phyloP scores from a whole-genome alignment of 352 stramenopile genomes.

The Phytophthora sp. region DNA sequence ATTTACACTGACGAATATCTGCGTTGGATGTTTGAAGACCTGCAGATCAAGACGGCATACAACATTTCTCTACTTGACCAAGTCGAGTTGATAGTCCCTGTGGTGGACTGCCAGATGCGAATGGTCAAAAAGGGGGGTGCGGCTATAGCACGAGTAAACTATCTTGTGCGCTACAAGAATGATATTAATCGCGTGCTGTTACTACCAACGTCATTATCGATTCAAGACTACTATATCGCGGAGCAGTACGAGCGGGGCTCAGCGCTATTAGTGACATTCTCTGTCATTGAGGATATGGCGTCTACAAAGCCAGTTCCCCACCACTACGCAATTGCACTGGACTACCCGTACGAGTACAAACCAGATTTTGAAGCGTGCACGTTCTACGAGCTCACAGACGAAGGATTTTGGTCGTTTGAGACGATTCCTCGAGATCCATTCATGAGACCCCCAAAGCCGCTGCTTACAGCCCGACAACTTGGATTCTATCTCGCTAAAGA shows the following conservation, averaged over 20 bases:
- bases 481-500: conserved; percentile 50
- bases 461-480: conserved; percentile 43
- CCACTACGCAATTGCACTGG: conserved; percentile 31
- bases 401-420: conserved; percentile 33
- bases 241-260: conserved; percentile 35
- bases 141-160: conserved; percentile 35
- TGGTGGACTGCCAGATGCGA: conserved; percentile 32
- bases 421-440: conserved; percentile 28
- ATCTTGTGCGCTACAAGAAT: conserved; percentile 34
- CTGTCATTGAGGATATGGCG: conserved; percentile 36
- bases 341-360: conserved; percentile 44
- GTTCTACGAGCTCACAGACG: conserved; percentile 21
- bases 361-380: conserved; percentile 34
- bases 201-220: conserved; percentile 28
- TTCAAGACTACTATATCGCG: conserved; percentile 43
- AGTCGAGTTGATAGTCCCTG: conserved; percentile 32
- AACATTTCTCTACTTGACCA: conserved; percentile 42
- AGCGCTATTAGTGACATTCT: conserved; percentile 27
- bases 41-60: conserved; percentile 44
- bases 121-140: conserved; percentile 9
- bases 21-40: conserved; percentile 33
- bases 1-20: conserved; percentile 45
- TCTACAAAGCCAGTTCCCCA: conserved; percentile 25
- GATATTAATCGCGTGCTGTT: conserved; percentile 33
- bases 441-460: conserved; percentile 27